Percentiles rank a stretch among this genome's conserved stretches.
These are phyloP conservation scores for Naganishia vaughanmartiniae DNA, from an alignment of 768 basidiomycete species.

Conservation along the genomic window DNA sequence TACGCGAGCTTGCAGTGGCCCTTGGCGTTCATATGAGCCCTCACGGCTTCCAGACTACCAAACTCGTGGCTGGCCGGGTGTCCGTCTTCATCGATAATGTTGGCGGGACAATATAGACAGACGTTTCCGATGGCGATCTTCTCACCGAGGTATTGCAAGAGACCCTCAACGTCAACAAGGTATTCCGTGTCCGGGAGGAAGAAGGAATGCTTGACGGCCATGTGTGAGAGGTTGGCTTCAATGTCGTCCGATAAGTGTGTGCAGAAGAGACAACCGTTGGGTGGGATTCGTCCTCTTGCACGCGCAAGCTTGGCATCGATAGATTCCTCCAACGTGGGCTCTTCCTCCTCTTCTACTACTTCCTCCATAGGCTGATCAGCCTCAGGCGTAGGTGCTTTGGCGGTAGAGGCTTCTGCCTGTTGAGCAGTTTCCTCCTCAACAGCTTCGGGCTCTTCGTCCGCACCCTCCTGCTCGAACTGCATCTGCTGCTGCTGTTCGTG, in stretches of 20 bases:
- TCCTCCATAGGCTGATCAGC: constrained; percentile 18
- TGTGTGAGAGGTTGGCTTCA: constrained; percentile 74
- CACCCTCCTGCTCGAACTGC: constrained; percentile 14
- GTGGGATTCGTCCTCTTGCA: constrained; percentile 22
- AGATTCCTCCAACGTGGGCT: constrained; percentile 13
- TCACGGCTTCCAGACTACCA: constrained; percentile 76
- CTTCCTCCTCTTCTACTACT: constrained; percentile 14
- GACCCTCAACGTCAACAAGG: constrained; percentile 75
- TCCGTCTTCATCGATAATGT: constrained; percentile 39
- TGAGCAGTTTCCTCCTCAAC: background rate
- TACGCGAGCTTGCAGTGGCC: constrained; percentile 92
- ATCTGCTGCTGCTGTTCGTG: constrained; percentile 21
- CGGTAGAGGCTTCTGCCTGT: background rate
- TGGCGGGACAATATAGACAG: constrained; percentile 81
- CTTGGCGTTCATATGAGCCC: constrained; percentile 95
- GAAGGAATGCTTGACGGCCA: constrained; percentile 84
- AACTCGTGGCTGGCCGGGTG: constrained; percentile 63
- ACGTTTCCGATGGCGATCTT: constrained; percentile 90
- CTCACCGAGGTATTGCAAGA: constrained; percentile 81
- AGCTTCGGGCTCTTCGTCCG: background rate
- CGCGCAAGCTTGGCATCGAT: constrained; percentile 23
- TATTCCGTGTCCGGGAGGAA: constrained; percentile 93
- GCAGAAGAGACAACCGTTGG: constrained; percentile 26
- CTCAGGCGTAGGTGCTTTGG: background rate
- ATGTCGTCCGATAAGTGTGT: constrained; percentile 56